Evolutionary conservation across 1,139 yeast genomes (phyloP).

Genomic region (Kodamaea sp.): DNA sequence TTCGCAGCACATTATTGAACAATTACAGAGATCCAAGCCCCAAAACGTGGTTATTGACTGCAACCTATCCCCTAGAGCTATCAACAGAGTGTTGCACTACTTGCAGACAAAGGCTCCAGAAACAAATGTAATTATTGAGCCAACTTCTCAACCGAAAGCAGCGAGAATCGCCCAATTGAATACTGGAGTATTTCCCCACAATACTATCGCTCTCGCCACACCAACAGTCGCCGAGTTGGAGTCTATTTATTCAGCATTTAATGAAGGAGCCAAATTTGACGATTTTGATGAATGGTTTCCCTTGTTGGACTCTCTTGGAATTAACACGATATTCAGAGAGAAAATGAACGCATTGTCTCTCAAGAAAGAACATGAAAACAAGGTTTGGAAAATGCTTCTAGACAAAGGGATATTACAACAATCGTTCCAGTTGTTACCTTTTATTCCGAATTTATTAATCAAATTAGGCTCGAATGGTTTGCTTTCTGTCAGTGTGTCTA

Average conservation of each 20-base stretch:
- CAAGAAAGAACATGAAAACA: conserved; percentile 8
- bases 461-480: conserved; percentile 74
- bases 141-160: conserved; percentile 72
- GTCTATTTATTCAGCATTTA: conserved; percentile 53
- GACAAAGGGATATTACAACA: conserved; percentile 64
- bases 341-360: conserved; percentile 30
- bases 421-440: conserved; percentile 71
- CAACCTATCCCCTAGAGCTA: conserved; percentile 52
- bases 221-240: conserved; percentile 70
- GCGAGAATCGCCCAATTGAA: conserved; percentile 30
- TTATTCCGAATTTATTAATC: conserved; percentile 62
- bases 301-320: conserved; percentile 59
- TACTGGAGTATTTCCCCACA: conserved; percentile 31
- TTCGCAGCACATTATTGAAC: conserved; percentile 36
- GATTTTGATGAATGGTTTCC: conserved; percentile 77
- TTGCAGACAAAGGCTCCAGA: conserved; percentile 14
- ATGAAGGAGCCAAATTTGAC: conserved; percentile 48
- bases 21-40: conserved; percentile 38
- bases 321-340: conserved; percentile 49
- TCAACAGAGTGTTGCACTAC: conserved; percentile 37
- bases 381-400: conserved; percentile 26
- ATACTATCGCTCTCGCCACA: conserved; percentile 48
- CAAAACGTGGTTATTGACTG: conserved; percentile 63
- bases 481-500: conserved; percentile 40
- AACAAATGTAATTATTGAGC: conserved; percentile 60